Evolutionary conservation across 164 flowering plant species (phyloP).

Genomic region (Platanus orientalis): DNA sequence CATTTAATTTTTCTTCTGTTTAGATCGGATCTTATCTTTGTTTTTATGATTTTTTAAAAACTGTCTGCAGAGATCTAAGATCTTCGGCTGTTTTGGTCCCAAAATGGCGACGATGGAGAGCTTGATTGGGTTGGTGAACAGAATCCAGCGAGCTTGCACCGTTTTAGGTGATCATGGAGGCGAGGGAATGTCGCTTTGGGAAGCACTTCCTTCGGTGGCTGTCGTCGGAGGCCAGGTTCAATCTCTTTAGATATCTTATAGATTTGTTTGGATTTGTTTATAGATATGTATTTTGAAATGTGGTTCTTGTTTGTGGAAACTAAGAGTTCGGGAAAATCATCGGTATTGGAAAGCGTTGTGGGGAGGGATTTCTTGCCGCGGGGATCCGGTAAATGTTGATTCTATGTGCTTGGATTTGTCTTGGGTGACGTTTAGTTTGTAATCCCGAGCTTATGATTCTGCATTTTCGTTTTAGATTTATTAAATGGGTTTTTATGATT

Average conservation of each 20-base stretch:
- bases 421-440: background rate
- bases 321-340: slow-evolving; percentile 98
- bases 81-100: slow-evolving; percentile 8
- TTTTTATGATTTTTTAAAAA: no score
- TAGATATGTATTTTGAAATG: slow-evolving; percentile 7
- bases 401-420: slow-evolving; percentile 1
- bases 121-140: slow-evolving; percentile 89
- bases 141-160: slow-evolving; percentile 92
- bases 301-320: slow-evolving; percentile 3
- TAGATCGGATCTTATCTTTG: background rate
- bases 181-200: slow-evolving; percentile 98
- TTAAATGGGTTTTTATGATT: background rate
- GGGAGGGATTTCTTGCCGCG: slow-evolving; percentile 99
- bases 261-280: slow-evolving; percentile 4
- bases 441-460: background rate
- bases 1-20: background rate
- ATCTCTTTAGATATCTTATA: background rate
- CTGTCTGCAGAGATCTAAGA: slow-evolving; percentile 2
- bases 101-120: slow-evolving; percentile 92
- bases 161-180: slow-evolving; percentile 97
- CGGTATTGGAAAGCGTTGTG: slow-evolving; percentile 92
- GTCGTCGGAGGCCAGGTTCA: slow-evolving; percentile 96
- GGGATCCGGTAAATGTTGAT: slow-evolving; percentile 76
- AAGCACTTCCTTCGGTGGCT: slow-evolving; percentile 97
- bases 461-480: background rate